phyloP scores from a whole-genome alignment of 345 rosid genomes.

The Lepidium aucheri region DNA sequence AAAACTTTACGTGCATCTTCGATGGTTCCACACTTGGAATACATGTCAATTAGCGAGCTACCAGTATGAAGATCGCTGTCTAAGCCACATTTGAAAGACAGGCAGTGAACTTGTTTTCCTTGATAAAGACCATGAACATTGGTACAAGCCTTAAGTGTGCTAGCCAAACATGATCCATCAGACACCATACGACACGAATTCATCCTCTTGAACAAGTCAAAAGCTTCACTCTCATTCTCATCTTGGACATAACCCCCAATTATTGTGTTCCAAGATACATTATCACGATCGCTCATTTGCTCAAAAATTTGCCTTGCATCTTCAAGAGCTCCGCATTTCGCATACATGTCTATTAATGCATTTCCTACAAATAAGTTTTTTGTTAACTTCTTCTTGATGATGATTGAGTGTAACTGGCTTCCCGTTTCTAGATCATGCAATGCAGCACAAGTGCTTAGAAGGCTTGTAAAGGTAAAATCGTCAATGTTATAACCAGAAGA shows the following conservation, averaged over 20 bases:
- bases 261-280: conserved; percentile 88
- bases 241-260: conserved; percentile 83
- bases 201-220: conserved; percentile 60
- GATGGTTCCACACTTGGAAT: conserved; percentile 56
- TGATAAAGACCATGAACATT: conserved; percentile 44
- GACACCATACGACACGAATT: conserved; percentile 40
- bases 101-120: conserved; percentile 65
- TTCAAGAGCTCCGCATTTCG: conserved; percentile 60
- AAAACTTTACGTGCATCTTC: conserved; percentile 41
- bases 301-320: conserved; percentile 78
- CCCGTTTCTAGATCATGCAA: conserved; percentile 49
- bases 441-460: conserved; percentile 76
- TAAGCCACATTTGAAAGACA: conserved; percentile 56
- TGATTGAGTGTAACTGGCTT: conserved; percentile 58
- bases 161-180: conserved; percentile 74
- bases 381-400: conserved; percentile 51
- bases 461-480: conserved; percentile 79
- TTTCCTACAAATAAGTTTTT: conserved; percentile 71
- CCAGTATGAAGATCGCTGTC: conserved; percentile 73
- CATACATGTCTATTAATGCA: conserved; percentile 92
- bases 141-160: conserved; percentile 77
- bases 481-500: conserved; percentile 57
- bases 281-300: conserved; percentile 42
- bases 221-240: conserved; percentile 61
- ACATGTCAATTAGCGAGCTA: conserved; percentile 89